Conservation (phyloP, 257 asterid genomes). For the Fraxinus anomala region DNA sequence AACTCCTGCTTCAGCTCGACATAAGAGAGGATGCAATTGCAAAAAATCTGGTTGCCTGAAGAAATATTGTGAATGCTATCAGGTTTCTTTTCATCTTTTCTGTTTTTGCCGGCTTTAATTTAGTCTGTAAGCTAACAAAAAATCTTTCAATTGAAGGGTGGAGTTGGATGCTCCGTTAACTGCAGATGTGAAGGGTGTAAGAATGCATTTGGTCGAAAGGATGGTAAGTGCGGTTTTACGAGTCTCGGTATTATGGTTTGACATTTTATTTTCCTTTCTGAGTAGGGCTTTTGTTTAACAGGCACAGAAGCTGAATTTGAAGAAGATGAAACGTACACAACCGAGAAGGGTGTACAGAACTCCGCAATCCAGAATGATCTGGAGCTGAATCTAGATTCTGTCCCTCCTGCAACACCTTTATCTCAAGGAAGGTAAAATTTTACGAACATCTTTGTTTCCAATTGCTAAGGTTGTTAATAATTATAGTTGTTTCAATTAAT, state of each 20-base stretch:
- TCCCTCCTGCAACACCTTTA: slow-evolving; percentile 70
- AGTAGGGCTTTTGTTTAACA: slow-evolving; percentile 39
- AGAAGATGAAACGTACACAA: slow-evolving; percentile 57
- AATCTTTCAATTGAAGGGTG: slow-evolving; percentile 53
- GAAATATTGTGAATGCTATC: slow-evolving; percentile 98
- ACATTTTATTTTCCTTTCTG: slow-evolving; percentile 21
- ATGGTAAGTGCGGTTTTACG: slow-evolving; percentile 52
- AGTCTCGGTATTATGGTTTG: slow-evolving; percentile 12
- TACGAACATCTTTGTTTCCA: not conserved
- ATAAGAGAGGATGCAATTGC: slow-evolving; percentile 99
- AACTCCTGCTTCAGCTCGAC: slow-evolving; percentile 98
- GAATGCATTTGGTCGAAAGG: slow-evolving; percentile 85
- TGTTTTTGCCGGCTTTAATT: slow-evolving; percentile 6
- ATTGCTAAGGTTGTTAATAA: not conserved
- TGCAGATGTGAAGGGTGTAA: slow-evolving; percentile 97
- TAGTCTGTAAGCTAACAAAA: slow-evolving; percentile 32
- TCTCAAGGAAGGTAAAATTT: slow-evolving; percentile 53
- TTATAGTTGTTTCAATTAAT: slow-evolving; percentile 10
- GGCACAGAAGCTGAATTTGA: slow-evolving; percentile 64
- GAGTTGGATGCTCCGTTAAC: slow-evolving; percentile 91
- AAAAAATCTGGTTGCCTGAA: slow-evolving; percentile 93
- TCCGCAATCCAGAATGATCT: slow-evolving; percentile 37
- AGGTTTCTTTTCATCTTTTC: slow-evolving; percentile 49
- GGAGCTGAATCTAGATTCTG: slow-evolving; percentile 54
- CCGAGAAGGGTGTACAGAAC: slow-evolving; percentile 44